Percentiles rank a stretch among this genome's conserved stretches.
These are phyloP conservation scores for Pichia sporocuriosa DNA, from an alignment of 805 yeast species.

Conservation along the genomic window DNA sequence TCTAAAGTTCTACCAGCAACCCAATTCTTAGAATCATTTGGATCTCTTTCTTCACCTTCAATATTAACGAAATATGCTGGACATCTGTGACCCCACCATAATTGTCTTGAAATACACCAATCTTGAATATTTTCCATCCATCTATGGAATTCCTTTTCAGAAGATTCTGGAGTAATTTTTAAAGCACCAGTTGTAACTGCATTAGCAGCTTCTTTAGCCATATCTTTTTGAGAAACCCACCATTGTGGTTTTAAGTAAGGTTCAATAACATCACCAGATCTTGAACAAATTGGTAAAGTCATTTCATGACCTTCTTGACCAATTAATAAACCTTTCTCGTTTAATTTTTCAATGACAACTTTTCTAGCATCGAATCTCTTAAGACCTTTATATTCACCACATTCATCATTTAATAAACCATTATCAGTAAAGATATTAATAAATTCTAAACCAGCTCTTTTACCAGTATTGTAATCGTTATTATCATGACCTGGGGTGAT, in stretches of 20 bases:
- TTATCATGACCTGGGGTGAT: slow-evolving; percentile 98
- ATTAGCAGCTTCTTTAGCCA: slow-evolving; percentile 81
- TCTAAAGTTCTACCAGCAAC: slow-evolving; percentile 77
- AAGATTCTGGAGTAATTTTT: slow-evolving; percentile 77
- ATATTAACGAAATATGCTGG: slow-evolving; percentile 86
- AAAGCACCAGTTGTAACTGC: slow-evolving; percentile 81
- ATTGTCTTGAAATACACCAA: slow-evolving; percentile 96
- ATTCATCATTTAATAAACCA: slow-evolving; percentile 82
- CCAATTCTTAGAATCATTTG: slow-evolving; percentile 70
- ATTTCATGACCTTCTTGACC: slow-evolving; percentile 93
- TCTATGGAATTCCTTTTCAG: slow-evolving; percentile 88
- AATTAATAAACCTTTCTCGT: slow-evolving; percentile 64
- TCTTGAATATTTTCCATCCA: slow-evolving; percentile 97
- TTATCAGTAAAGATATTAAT: slow-evolving; percentile 89
- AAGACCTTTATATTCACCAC: slow-evolving; percentile 89
- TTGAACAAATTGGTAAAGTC: slow-evolving; percentile 89
- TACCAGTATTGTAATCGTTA: slow-evolving; percentile 95
- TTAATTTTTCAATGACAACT: slow-evolving; percentile 72
- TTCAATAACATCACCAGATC: slow-evolving; percentile 96
- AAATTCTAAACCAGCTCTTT: slow-evolving; percentile 82
- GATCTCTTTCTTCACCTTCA: slow-evolving; percentile 65
- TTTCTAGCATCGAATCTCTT: slow-evolving; percentile 93
- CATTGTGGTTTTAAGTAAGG: slow-evolving; percentile 97
- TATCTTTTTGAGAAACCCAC: slow-evolving; percentile 92
- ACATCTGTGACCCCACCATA: slow-evolving; percentile 96